Evolutionary conservation across 805 yeast genomes (phyloP).

Genomic region (Metschnikowia santaceciliae): DNA sequence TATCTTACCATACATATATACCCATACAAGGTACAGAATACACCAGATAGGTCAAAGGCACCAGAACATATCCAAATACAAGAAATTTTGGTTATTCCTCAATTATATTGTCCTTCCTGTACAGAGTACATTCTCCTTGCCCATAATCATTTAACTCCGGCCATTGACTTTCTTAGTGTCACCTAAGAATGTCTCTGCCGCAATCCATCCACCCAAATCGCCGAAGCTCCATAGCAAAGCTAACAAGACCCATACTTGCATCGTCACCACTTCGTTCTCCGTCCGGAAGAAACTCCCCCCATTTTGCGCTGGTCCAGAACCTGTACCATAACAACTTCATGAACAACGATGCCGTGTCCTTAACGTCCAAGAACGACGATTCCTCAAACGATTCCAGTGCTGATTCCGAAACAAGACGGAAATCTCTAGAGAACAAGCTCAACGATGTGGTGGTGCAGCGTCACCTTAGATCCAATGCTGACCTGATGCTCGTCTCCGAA

Average conservation of each 20-base stretch:
- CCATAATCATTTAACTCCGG: no score
- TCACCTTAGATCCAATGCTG: constrained; percentile 13
- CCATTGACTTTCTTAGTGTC: no score
- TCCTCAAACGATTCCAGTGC: constrained; percentile 9
- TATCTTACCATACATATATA: no score
- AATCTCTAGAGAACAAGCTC: constrained; percentile 4
- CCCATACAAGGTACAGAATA: no score
- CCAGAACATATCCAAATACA: no score
- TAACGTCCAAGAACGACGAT: constrained; percentile 5
- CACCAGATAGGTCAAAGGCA: no score
- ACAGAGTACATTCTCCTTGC: no score
- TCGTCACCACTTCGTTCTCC: constrained; percentile 9
- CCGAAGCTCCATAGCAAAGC: constrained; percentile 16
- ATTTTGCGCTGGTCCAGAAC: background rate
- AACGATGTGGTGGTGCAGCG: constrained; percentile 13
- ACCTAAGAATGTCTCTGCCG: constrained; percentile 15
- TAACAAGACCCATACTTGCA: constrained; percentile 11
- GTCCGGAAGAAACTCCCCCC: constrained; percentile 10
- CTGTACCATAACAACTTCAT: constrained; percentile 14
- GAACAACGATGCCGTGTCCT: constrained; percentile 9
- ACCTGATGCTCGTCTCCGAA: constrained; percentile 11
- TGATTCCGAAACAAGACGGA: constrained; percentile 1
- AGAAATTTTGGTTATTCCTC: no score
- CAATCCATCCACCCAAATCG: constrained; percentile 12
- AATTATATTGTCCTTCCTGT: no score